phyloP scores from a whole-genome alignment of 192 early-diverging fungal genomes.

The Kickxella alabastrina region DNA sequence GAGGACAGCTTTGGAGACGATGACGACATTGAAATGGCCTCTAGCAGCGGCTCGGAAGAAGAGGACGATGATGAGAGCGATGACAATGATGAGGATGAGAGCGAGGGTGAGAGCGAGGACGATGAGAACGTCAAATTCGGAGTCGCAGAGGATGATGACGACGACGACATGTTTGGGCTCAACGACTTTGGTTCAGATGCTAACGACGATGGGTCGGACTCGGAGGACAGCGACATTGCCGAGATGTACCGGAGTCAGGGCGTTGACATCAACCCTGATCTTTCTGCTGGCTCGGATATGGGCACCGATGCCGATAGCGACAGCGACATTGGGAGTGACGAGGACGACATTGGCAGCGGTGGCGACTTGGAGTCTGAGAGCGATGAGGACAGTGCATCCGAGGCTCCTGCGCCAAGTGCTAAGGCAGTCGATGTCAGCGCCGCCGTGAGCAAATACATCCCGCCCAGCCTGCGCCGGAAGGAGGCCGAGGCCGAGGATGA shows the following conservation, averaged over 20 bases:
- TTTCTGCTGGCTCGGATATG: not conserved
- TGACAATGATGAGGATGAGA: not conserved
- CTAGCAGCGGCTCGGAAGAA: too few species aligned
- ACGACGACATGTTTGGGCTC: conserved; percentile 34
- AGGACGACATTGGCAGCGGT: conserved; percentile 2
- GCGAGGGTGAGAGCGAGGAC: conserved; percentile 8
- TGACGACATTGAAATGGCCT: too few species aligned
- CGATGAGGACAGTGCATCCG: not conserved
- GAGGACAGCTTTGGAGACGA: not conserved
- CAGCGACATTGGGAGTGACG: conserved; percentile 11
- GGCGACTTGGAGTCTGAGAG: conserved; percentile 6
- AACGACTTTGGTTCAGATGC: conserved; percentile 22
- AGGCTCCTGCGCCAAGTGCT: not conserved
- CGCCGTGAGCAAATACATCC: conserved; percentile 70
- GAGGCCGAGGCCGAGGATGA: conserved; percentile 59
- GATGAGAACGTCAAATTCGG: conserved; percentile 13
- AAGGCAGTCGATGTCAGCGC: conserved; percentile 2
- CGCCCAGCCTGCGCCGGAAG: conserved; percentile 76
- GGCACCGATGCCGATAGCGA: conserved; percentile 1
- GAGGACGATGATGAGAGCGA: not conserved
- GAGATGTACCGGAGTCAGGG: conserved; percentile 31
- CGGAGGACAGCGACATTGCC: conserved; percentile 48
- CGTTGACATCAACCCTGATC: conserved; percentile 21
- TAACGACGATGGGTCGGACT: conserved; percentile 15
- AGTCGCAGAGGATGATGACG: not conserved